Evolutionary conservation across 2,329 filamentous ascomycete species (phyloP).

Genomic region (Cyphellophora attinorum): DNA sequence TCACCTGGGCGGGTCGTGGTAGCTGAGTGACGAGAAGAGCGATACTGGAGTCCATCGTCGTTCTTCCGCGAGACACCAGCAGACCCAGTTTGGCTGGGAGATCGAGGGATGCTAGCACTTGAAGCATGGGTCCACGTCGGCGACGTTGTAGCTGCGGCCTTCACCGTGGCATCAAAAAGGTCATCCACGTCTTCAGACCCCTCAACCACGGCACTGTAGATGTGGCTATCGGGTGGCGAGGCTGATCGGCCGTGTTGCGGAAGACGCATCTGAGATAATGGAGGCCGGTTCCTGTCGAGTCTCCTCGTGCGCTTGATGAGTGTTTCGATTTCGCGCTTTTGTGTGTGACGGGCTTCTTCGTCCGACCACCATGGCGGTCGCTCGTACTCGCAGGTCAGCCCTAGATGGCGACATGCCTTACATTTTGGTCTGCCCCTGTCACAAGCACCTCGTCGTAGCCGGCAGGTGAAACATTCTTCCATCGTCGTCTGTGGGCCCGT

Average conservation of each 20-base stretch:
- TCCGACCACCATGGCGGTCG: constrained; percentile 96
- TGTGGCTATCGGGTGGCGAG: constrained; percentile 1
- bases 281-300: constrained; percentile 65
- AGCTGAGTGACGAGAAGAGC: too few species aligned
- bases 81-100: too few species aligned
- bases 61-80: too few species aligned
- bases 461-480: constrained; percentile 62
- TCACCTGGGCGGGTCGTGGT: too few species aligned
- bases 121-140: too few species aligned
- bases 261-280: constrained; percentile 9
- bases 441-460: constrained; percentile 60
- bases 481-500: too few species aligned
- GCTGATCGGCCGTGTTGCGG: background rate
- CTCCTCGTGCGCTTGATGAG: constrained; percentile 97
- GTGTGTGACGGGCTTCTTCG: constrained; percentile 69
- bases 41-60: too few species aligned
- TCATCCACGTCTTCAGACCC: too few species aligned
- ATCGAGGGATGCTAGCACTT: too few species aligned
- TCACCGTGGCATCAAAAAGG: too few species aligned
- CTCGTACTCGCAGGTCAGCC: constrained; percentile 90
- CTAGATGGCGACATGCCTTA: constrained; percentile 59
- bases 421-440: constrained; percentile 58
- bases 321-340: constrained; percentile 94
- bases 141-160: too few species aligned
- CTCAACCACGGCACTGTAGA: too few species aligned